These are phyloP conservation scores for Lepidium africanum DNA, from an alignment of 345 rosid species.

Conservation along the genomic window DNA sequence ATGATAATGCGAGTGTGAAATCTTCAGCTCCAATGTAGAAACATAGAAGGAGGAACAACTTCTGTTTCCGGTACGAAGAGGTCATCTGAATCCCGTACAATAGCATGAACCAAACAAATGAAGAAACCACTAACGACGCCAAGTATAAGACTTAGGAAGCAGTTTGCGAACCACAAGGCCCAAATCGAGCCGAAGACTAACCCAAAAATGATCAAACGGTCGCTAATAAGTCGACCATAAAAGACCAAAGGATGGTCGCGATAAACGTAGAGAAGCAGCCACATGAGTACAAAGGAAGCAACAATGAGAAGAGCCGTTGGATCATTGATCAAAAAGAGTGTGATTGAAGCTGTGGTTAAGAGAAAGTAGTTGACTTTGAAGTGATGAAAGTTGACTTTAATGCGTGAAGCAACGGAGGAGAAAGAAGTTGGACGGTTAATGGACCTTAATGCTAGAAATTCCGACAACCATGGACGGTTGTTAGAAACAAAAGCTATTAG, in stretches of 20 bases:
- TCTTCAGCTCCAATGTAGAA: conserved; percentile 24
- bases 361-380: conserved; percentile 39
- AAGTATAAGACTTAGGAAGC: conserved; percentile 17
- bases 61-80: conserved; percentile 27
- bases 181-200: conserved; percentile 27
- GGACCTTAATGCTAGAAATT: conserved; percentile 30
- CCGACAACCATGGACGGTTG: conserved; percentile 45
- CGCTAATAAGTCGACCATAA: conserved; percentile 26
- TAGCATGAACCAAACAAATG: conserved; percentile 30
- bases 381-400: conserved; percentile 20
- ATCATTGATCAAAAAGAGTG: conserved; percentile 22
- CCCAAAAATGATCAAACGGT: conserved; percentile 19
- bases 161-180: conserved; percentile 30
- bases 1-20: neutral
- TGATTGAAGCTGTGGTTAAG: conserved; percentile 10
- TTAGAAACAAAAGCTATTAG: conserved; percentile 27
- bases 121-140: conserved; percentile 23
- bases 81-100: conserved; percentile 29
- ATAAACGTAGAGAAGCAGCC: conserved; percentile 37
- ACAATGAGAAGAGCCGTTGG: conserved; percentile 27
- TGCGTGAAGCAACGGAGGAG: conserved; percentile 22
- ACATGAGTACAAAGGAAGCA: conserved; percentile 18
- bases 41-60: conserved; percentile 13
- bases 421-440: conserved; percentile 27
- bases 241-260: conserved; percentile 37